Evolutionary conservation across 1,139 yeast species (phyloP).

Genomic region (Taphrina flavorubra): DNA sequence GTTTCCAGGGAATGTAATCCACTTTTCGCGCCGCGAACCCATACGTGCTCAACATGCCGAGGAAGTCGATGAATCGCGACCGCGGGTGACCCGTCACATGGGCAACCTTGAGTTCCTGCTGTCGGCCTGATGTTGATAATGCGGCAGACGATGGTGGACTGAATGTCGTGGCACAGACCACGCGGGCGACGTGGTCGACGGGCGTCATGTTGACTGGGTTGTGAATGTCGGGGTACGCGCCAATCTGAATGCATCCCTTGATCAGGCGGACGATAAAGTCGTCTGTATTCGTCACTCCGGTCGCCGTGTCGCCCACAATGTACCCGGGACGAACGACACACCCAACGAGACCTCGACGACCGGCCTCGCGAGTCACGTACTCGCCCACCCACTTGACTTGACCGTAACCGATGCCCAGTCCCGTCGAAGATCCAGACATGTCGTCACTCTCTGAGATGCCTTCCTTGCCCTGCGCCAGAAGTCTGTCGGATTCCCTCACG

Average conservation of each 20-base stretch:
- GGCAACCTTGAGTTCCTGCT: constrained; percentile 64
- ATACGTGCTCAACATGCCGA: constrained; percentile 66
- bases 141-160: constrained; percentile 62
- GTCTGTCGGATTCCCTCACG: constrained; percentile 74
- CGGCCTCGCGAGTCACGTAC: constrained; percentile 83
- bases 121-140: neutral
- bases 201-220: constrained; percentile 96
- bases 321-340: constrained; percentile 94
- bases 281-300: constrained; percentile 92
- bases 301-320: constrained; percentile 80
- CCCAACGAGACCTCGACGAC: constrained; percentile 79
- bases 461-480: constrained; percentile 65
- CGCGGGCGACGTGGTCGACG: constrained; percentile 95
- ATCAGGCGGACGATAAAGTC: constrained; percentile 92
- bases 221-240: constrained; percentile 79
- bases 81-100: constrained; percentile 99
- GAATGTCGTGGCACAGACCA: constrained; percentile 80
- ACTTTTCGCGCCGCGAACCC: constrained; percentile 71
- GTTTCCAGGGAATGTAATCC: constrained; percentile 81
- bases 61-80: constrained; percentile 73
- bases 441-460: constrained; percentile 86
- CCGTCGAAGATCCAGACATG: constrained; percentile 75
- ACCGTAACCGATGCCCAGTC: constrained; percentile 92
- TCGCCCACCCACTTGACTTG: constrained; percentile 99
- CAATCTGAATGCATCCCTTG: constrained; percentile 91